These are phyloP conservation scores for Rhynchosporium graminicola DNA, from an alignment of 2,329 filamentous ascomycete species.

Conservation along the genomic window DNA sequence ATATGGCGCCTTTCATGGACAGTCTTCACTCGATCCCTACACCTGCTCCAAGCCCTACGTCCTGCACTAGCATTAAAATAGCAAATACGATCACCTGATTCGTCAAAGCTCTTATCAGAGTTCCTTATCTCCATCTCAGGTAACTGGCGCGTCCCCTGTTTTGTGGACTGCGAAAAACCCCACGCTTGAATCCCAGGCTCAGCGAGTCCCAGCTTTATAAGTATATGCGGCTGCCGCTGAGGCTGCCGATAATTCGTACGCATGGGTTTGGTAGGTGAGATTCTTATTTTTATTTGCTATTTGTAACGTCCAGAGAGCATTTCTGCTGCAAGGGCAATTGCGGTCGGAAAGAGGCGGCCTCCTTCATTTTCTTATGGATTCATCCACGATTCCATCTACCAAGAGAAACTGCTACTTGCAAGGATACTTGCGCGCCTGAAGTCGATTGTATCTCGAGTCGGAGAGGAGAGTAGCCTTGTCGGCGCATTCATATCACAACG, in stretches of 20 bases:
- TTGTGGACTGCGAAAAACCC: slow-evolving; percentile 5
- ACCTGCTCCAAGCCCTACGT: slow-evolving; percentile 9
- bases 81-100: slow-evolving; percentile 9
- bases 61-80: background rate
- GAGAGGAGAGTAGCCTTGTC: slow-evolving; percentile 6
- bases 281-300: background rate
- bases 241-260: background rate
- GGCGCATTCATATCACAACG: slow-evolving; percentile 1
- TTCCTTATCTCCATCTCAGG: slow-evolving; percentile 11
- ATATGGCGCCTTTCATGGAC: too few species aligned
- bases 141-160: background rate
- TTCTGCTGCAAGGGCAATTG: background rate
- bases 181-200: background rate
- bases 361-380: background rate
- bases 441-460: background rate
- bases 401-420: background rate
- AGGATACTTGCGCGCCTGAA: background rate
- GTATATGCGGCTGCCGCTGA: slow-evolving; percentile 9
- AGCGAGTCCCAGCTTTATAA: background rate
- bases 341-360: slow-evolving; percentile 6
- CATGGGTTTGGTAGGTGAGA: background rate
- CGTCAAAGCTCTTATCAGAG: slow-evolving; percentile 25
- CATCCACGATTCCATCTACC: background rate
- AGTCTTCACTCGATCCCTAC: slow-evolving; percentile 21
- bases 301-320: background rate